Evolutionary conservation across 2,329 filamentous ascomycete genomes (phyloP), one percentile per base, ranked within the genome.

Genomic region (Alternaria alternata): DNA sequence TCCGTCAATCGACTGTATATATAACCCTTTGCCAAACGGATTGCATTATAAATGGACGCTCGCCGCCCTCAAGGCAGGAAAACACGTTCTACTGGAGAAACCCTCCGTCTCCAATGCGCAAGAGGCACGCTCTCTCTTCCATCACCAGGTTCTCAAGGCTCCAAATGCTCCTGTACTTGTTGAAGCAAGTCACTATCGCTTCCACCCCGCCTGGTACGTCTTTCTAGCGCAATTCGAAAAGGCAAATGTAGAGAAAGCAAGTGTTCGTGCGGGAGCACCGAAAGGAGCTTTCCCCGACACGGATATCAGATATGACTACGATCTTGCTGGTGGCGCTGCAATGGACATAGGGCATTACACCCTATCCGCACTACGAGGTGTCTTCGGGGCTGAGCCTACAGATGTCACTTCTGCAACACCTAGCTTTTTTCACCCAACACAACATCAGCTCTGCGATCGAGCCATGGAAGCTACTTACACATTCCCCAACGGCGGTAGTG

Each of bases 21-120:
- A 83, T 75, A 80, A 81, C 51, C 80, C 81, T 14, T 80, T 81
- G 4, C 81, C 81, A 22, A 83, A 81, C 65, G 78, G 74, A 11
- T 73, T 81, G 9, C 81, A 83, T 66, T 80, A 79, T 64, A 73
- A 73, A 48, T 81, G 81, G 67, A 76, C 81, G 3, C 75, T 80
- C 58, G 75, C 77, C 51, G 71, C 81, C 26, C 72, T 83, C 49
- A 61, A 73, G 51, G 79, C 78, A 7, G 75, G 77, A 48, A 83
- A 83, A 66, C 79, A 83, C 60, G 80, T 83, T 54, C 74, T 83
- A 34, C 71, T 83, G 16, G 81, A 83, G 65, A 83, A 83, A 64
- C 81, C 81, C 3, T 79, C 80, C 1, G 79, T 79, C 1, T 80
- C 78, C 7, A 83, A 81, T 7, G 69, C 76, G 3, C 69, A 73